Conservation (phyloP, 176 grass and related monocot genomes). For the Raddia distichophylla region DNA sequence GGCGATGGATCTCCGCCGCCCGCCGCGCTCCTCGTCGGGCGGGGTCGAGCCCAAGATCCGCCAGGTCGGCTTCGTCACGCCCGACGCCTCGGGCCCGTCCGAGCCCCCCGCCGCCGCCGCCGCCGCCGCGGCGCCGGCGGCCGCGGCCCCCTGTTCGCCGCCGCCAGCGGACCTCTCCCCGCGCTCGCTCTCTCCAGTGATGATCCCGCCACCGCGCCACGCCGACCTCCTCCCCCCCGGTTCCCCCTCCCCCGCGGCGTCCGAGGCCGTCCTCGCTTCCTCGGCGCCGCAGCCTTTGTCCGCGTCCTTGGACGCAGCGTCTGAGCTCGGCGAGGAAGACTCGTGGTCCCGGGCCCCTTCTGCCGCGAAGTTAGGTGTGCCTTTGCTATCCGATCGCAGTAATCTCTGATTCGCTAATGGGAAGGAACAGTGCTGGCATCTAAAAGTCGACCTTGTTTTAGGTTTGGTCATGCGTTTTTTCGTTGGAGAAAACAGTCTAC, state of each 20-base stretch:
- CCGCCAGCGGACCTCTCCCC: conserved; percentile 38
- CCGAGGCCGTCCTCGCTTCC: conserved; percentile 40
- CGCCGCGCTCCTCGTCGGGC: conserved; percentile 54
- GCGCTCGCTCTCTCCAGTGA: conserved; percentile 71
- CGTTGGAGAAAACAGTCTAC: background rate
- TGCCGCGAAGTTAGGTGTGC: background rate
- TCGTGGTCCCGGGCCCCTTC: too few species aligned
- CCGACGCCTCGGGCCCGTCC: conserved; percentile 36
- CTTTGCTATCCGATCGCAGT: background rate
- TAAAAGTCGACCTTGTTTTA: background rate
- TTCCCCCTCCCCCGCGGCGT: conserved; percentile 32
- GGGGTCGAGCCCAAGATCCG: conserved; percentile 77
- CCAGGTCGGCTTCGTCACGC: conserved; percentile 89
- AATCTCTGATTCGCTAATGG: background rate
- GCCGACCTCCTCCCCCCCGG: conserved; percentile 44
- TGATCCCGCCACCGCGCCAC: conserved; percentile 85
- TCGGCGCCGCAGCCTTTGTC: conserved; percentile 36
- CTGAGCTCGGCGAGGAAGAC: conserved; percentile 43
- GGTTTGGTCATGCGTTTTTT: background rate
- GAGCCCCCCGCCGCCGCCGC: background rate
- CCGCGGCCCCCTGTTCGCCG: background rate
- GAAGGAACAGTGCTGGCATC: background rate
- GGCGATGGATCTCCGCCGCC: conserved; percentile 70
- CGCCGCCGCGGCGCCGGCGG: background rate
- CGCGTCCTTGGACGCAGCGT: conserved; percentile 39